Evolutionary conservation across 208 protist species (phyloP).

Genomic region (Wallacemonas rigidus): DNA sequence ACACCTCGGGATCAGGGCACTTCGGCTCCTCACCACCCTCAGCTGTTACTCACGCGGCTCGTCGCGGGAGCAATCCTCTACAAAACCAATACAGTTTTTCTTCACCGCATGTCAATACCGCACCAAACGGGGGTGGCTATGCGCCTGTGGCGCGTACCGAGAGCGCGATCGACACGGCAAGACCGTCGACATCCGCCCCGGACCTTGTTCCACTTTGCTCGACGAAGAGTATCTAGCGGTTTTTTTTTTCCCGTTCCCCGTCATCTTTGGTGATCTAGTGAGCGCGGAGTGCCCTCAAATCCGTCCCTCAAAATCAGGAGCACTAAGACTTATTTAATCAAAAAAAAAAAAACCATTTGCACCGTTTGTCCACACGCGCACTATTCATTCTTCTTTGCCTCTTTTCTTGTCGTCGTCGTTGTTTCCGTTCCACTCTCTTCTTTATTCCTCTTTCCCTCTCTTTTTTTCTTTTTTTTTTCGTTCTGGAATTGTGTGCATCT

Average conservation of each 20-base stretch:
- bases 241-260: no score
- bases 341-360: no score
- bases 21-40: background rate
- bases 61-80: background rate
- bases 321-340: no score
- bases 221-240: background rate
- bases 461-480: background rate
- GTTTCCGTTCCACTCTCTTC: background rate
- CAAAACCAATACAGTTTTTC: background rate
- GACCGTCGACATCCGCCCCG: background rate
- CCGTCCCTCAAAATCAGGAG: no score
- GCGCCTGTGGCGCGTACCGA: background rate
- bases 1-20: background rate
- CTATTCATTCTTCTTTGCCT: no score
- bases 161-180: background rate
- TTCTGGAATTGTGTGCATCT: background rate
- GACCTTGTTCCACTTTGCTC: background rate
- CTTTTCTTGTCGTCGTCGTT: no score
- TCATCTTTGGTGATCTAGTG: no score
- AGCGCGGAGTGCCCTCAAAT: no score
- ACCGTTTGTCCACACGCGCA: no score
- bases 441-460: background rate
- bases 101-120: background rate
- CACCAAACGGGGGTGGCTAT: background rate
- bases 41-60: background rate